Percentiles rank a stretch among this genome's conserved stretches.
Conservation (phyloP, 768 basidiomycete species). For the Lentinula boryana region DNA sequence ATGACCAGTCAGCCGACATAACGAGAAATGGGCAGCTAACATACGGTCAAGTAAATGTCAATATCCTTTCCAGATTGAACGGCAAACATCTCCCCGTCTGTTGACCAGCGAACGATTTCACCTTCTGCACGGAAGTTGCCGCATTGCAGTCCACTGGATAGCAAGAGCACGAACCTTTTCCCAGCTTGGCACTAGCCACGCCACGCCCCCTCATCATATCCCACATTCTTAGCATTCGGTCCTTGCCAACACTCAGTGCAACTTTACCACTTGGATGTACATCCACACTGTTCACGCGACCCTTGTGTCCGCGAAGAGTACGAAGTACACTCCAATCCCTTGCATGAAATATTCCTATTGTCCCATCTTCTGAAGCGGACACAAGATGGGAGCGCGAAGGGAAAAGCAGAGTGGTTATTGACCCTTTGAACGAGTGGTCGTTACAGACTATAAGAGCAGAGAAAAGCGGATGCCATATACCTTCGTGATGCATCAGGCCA, state of each 20-base stretch:
- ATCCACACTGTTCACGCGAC: slow-evolving; percentile 82
- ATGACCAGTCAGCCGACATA: not conserved
- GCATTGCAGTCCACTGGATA: not conserved
- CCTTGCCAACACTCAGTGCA: slow-evolving; percentile 86
- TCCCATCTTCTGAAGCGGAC: slow-evolving; percentile 90
- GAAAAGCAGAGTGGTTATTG: slow-evolving; percentile 84
- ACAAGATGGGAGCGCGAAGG: slow-evolving; percentile 86
- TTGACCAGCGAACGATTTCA: slow-evolving; percentile 87
- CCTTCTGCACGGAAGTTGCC: slow-evolving; percentile 45
- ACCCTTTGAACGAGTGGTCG: slow-evolving; percentile 45
- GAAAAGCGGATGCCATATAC: slow-evolving; percentile 32
- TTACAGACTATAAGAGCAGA: not conserved
- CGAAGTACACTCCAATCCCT: slow-evolving; percentile 93
- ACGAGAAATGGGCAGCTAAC: not conserved
- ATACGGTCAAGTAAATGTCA: slow-evolving; percentile 79
- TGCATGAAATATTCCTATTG: slow-evolving; percentile 83
- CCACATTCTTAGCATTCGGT: slow-evolving; percentile 93
- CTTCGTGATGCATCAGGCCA: slow-evolving; percentile 91
- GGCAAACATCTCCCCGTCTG: slow-evolving; percentile 68
- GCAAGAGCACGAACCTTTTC: slow-evolving; percentile 55
- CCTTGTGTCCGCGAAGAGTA: slow-evolving; percentile 88
- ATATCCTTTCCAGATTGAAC: slow-evolving; percentile 74
- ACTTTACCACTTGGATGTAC: slow-evolving; percentile 93
- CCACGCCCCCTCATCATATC: slow-evolving; percentile 95
- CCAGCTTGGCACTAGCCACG: slow-evolving; percentile 82